These are phyloP conservation scores for Fragaria ananassa DNA, from an alignment of 306 rosid species.

Conservation along the genomic window DNA sequence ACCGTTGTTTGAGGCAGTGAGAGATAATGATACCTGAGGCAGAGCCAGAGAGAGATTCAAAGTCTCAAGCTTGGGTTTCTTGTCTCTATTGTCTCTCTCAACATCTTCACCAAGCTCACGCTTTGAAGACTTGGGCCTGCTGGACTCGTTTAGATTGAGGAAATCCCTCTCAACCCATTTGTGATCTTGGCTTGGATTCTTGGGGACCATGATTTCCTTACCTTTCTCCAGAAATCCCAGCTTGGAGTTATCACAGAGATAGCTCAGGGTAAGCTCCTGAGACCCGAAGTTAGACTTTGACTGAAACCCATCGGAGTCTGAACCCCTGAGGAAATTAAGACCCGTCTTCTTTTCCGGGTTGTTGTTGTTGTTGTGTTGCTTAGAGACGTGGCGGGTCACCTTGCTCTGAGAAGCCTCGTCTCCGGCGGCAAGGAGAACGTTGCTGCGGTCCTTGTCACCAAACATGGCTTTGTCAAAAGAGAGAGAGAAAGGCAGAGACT, in stretches of 20 bases:
- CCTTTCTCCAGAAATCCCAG: conserved; percentile 59
- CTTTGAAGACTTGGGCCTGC: conserved; percentile 62
- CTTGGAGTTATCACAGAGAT: conserved; percentile 69
- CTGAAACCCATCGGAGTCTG: conserved; percentile 34
- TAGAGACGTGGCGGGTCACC: conserved; percentile 51
- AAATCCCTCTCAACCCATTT: conserved; percentile 96
- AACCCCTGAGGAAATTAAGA: conserved; percentile 42
- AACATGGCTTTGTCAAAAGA: conserved; percentile 42
- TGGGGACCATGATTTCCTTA: conserved; percentile 51
- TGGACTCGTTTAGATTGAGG: conserved; percentile 61
- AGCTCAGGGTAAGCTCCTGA: conserved; percentile 83
- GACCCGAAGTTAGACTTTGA: conserved; percentile 46
- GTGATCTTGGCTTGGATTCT: conserved; percentile 51
- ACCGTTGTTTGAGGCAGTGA: conserved; percentile 75
- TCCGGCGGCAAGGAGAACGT: conserved; percentile 44
- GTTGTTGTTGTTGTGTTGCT: conserved; percentile 18
- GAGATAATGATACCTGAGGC: conserved; percentile 86
- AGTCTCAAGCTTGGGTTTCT: conserved; percentile 79
- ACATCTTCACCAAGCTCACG: conserved; percentile 66
- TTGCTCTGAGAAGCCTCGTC: conserved; percentile 83
- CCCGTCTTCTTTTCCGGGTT: conserved; percentile 43
- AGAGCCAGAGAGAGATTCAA: conserved; percentile 83
- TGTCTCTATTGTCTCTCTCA: conserved; percentile 58
- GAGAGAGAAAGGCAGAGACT: neutral
- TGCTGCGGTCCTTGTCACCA: conserved; percentile 48